A percentile compares a stretch with the other conserved stretches of the same genome.
These are phyloP conservation scores for Hyaloscypha bicolor DNA, from an alignment of 495 filamentous ascomycete genomes.

Conservation along the genomic window DNA sequence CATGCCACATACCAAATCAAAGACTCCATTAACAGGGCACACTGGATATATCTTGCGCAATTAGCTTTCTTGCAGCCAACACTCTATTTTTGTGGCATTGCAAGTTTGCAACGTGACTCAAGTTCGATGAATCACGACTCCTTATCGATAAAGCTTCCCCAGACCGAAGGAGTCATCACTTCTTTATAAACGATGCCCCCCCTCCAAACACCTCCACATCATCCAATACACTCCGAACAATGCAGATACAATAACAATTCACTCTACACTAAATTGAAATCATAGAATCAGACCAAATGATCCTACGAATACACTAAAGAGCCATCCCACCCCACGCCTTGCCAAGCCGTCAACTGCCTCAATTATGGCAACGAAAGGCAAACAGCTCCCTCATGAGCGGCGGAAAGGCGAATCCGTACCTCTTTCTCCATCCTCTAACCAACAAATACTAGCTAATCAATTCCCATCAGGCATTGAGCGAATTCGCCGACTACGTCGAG, in stretches of 20 bases:
- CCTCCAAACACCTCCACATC: not conserved
- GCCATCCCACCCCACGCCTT: not conserved
- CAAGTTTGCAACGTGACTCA: constrained; percentile 6
- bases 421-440: not conserved
- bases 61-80: not conserved
- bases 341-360: constrained; percentile 2
- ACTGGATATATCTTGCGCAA: not conserved
- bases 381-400: constrained; percentile 71
- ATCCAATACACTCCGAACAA: not conserved
- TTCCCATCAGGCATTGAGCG: constrained; percentile 76
- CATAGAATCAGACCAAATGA: constrained; percentile 25
- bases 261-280: not conserved
- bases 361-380: constrained; percentile 60
- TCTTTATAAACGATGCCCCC: not conserved
- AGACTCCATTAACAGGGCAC: constrained; percentile 8
- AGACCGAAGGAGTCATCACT: constrained; percentile 27
- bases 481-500: constrained; percentile 97
- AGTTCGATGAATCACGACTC: constrained; percentile 23
- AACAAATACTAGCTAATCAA: constrained; percentile 6
- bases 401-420: constrained; percentile 83
- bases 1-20: constrained; percentile 13
- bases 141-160: constrained; percentile 32
- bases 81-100: constrained; percentile 3
- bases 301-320: constrained; percentile 29
- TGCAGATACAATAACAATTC: not conserved